Evolutionary conservation across 2,329 filamentous ascomycete genomes (phyloP), one percentile per base, ranked within the genome.

Genomic region (Venturia oleaginea): DNA sequence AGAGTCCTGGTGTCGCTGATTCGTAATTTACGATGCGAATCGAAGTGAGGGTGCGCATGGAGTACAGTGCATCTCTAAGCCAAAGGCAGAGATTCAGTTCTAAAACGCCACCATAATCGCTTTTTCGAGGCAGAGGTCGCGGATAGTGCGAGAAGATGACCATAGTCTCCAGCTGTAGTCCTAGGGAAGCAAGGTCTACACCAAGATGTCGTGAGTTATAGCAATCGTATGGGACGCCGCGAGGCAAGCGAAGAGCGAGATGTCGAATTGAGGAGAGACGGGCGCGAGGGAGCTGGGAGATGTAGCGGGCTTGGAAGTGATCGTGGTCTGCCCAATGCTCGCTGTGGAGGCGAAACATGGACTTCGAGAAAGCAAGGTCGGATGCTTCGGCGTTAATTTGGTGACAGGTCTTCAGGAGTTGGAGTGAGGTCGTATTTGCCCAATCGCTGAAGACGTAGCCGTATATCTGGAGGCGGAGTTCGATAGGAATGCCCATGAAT

Each of bases 401-500:
- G 13, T 51, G 66, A 46, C 65, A 66, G 51, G 65, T 66, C 10
- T 62, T 27, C n/a, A 67, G 65, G 42, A 67, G 63, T 34, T 43
- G 46, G 34, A 65, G 61, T 38, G 59, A 60, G 17, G 60, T 65
- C 27, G 43, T 32, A 22, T 51, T 38, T 37, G 38, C 11, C 37
- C 59, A 63, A 24, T 61, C 59, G 42, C 40, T 34, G 37, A 65
- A 67, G n/a, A 66, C 61, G 43, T 65, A 65, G 24, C 65, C 59
- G 54, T 62, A 67, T n/a, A 67, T 67, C 38, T 65, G 57, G 22
- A 66, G 62, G n/a, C 66, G 59, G 24, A 67, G 61, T 46, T 67
- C 66, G 27, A 57, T 61, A 1, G 66, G 66, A 8, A 67, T 63
- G 34, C 64, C 66, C 24, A 67, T 51, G 4, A 67, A 42, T 22